Conservation (phyloP, 2,329 filamentous ascomycete species). For the Apiospora malaysiana region DNA sequence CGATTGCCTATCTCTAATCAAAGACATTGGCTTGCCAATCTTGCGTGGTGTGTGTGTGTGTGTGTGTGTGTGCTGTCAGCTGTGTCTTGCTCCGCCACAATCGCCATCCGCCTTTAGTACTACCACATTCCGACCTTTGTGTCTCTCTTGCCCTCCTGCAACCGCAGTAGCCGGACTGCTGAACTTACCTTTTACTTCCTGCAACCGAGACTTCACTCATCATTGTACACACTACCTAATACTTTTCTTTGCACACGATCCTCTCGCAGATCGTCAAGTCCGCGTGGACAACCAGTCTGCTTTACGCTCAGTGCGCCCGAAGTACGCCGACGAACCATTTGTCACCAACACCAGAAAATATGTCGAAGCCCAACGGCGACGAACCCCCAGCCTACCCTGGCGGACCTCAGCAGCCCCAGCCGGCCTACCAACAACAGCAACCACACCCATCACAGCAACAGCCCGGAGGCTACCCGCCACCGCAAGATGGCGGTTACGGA, state of each 20-base stretch:
- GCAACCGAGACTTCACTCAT: neutral
- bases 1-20: neutral
- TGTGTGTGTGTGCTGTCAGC: neutral
- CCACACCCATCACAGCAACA: neutral
- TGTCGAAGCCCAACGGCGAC: conserved; percentile 51
- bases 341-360: conserved; percentile 30
- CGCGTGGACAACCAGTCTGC: neutral
- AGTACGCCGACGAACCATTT: neutral
- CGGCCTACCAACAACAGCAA: conserved; percentile 42
- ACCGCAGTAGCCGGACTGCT: conserved; percentile 17
- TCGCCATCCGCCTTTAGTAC: neutral
- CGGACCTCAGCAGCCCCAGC: conserved; percentile 51
- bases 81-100: conserved; percentile 14
- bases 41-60: neutral
- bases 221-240: neutral
- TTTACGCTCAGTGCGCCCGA: neutral
- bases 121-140: neutral
- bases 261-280: neutral
- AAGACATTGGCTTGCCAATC: neutral
- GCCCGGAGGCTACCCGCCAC: conserved; percentile 24
- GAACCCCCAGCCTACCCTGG: conserved; percentile 56
- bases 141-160: neutral
- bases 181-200: neutral
- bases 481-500: neutral
- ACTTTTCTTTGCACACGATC: neutral